phyloP scores from a whole-genome alignment of 768 basidiomycete genomes.

The Dioszegia aurantiaca region DNA sequence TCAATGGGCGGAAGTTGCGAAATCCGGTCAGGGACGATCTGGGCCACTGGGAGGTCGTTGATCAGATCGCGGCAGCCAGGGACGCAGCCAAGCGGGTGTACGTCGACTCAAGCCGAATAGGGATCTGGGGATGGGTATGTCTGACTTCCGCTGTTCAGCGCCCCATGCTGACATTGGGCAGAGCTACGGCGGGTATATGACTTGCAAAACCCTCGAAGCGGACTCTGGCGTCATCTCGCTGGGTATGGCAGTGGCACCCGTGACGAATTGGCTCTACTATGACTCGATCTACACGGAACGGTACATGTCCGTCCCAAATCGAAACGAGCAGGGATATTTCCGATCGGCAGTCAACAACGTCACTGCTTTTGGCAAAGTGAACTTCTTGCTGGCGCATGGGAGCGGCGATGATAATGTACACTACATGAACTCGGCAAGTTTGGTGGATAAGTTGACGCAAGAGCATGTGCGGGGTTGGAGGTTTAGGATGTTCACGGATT shows the following conservation, averaged over 20 bases:
- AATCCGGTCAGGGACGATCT: slow-evolving; percentile 86
- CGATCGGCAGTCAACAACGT: slow-evolving; percentile 85
- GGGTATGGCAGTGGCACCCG: slow-evolving; percentile 59
- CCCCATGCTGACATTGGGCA: slow-evolving; percentile 47
- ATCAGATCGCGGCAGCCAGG: slow-evolving; percentile 86
- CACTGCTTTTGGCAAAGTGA: slow-evolving; percentile 67
- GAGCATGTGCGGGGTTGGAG: slow-evolving; percentile 65
- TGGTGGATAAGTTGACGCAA: slow-evolving; percentile 88
- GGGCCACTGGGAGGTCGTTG: slow-evolving; percentile 81
- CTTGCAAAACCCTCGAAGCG: slow-evolving; percentile 85
- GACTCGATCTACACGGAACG: slow-evolving; percentile 97
- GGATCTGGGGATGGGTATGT: slow-evolving; percentile 96
- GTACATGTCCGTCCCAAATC: slow-evolving; percentile 81
- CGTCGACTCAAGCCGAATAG: slow-evolving; percentile 81
- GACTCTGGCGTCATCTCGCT: slow-evolving; percentile 84
- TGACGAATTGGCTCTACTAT: slow-evolving; percentile 52
- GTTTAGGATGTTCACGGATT: slow-evolving; percentile 97
- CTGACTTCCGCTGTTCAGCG: background rate
- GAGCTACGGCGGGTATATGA: slow-evolving; percentile 97
- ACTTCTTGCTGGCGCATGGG: slow-evolving; percentile 85
- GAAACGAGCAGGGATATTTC: slow-evolving; percentile 82
- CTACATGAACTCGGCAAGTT: slow-evolving; percentile 80
- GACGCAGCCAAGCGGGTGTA: slow-evolving; percentile 82
- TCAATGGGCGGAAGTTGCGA: slow-evolving; percentile 75
- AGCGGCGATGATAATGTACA: slow-evolving; percentile 96